Evolutionary conservation across 129 eudicot genomes (phyloP).

Genomic region (Lactuca saligna): DNA sequence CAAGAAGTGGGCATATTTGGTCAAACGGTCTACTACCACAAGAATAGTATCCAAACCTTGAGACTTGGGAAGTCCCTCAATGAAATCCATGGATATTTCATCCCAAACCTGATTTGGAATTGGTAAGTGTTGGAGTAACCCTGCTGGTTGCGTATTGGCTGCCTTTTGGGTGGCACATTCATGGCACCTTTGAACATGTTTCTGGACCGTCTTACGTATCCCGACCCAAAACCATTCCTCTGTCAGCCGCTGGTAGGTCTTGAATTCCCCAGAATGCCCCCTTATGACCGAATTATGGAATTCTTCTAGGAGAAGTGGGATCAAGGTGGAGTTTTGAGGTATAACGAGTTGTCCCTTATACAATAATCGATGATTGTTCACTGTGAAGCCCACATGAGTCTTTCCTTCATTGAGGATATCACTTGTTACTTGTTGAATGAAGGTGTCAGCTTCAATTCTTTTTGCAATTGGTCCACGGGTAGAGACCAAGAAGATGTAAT

Average conservation of each 20-base stretch:
- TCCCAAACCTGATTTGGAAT: neutral
- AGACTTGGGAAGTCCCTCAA: neutral
- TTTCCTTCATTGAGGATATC: neutral
- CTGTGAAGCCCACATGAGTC: neutral
- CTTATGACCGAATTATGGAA: neutral
- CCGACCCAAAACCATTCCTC: conserved; percentile 7
- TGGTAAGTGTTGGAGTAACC: neutral
- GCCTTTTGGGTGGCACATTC: neutral
- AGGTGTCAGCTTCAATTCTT: neutral
- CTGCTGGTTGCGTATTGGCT: neutral
- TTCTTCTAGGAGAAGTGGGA: neutral
- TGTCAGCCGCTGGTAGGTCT: neutral
- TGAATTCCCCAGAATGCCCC: conserved; percentile 10
- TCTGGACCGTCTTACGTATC: neutral
- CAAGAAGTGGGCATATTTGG: neutral
- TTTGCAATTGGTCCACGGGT: neutral
- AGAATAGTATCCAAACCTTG: neutral
- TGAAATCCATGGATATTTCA: neutral
- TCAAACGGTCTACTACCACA: neutral
- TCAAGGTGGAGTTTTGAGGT: neutral
- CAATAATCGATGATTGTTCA: neutral
- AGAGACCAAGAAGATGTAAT: neutral
- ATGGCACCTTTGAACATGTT: neutral
- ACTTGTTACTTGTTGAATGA: neutral
- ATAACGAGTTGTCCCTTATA: neutral